A percentile compares a stretch with the other conserved stretches of the same genome.
Evolutionary conservation across 441 rosid species (phyloP).

Genomic region (Lepidium campestre): DNA sequence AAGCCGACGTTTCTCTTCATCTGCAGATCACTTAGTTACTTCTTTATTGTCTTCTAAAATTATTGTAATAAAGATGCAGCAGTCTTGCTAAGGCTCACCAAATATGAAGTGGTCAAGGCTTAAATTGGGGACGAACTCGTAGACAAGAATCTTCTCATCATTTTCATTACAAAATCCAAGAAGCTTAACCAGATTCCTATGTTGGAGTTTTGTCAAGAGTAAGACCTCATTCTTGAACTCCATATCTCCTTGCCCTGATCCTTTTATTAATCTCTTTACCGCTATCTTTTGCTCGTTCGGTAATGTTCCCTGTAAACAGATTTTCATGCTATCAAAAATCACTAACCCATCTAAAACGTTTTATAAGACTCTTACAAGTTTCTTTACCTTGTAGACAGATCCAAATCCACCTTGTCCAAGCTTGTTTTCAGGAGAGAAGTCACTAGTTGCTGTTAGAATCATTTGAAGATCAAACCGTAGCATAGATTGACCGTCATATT

Average conservation of each 20-base stretch:
- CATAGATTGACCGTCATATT: background rate
- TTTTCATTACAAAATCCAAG: slow-evolving; percentile 40
- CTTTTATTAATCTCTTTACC: slow-evolving; percentile 36
- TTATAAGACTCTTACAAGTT: too few species aligned
- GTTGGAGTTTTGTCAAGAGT: slow-evolving; percentile 47
- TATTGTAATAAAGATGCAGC: background rate
- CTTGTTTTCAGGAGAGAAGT: slow-evolving; percentile 16
- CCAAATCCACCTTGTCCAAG: slow-evolving; percentile 32
- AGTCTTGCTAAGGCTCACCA: slow-evolving; percentile 20
- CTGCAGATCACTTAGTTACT: too few species aligned
- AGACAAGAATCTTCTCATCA: slow-evolving; percentile 43
- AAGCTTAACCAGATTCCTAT: slow-evolving; percentile 46
- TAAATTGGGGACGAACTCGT: slow-evolving; percentile 39
- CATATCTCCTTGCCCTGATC: slow-evolving; percentile 34
- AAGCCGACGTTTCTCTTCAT: slow-evolving; percentile 11
- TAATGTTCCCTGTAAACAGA: slow-evolving; percentile 35
- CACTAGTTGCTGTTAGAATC: background rate
- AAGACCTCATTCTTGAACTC: slow-evolving; percentile 52
- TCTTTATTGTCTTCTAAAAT: too few species aligned
- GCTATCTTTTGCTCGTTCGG: slow-evolving; percentile 35
- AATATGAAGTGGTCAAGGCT: slow-evolving; percentile 47
- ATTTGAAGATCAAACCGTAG: background rate
- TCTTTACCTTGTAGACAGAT: slow-evolving; percentile 15
- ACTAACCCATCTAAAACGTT: too few species aligned
- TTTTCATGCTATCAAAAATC: background rate